These are phyloP conservation scores for Wickerhamomyces ciferrii DNA, from an alignment of 805 yeast genomes.

Conservation along the genomic window DNA sequence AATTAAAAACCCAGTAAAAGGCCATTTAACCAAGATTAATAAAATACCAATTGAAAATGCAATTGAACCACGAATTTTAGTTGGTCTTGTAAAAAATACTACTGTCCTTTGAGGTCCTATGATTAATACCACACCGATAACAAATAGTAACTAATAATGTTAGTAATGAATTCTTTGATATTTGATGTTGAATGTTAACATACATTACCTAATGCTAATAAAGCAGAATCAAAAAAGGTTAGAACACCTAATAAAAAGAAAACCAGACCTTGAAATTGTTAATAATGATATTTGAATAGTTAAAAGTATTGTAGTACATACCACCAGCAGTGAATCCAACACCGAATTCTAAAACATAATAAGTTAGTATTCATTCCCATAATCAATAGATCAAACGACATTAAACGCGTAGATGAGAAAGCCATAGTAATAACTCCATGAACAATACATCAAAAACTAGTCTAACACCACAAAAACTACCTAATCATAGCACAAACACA, in stretches of 20 bases:
- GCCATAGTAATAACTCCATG: no score
- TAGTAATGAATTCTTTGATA: neutral
- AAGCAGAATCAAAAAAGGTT: conserved; percentile 82
- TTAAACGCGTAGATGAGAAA: neutral
- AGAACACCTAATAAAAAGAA: conserved; percentile 79
- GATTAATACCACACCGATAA: conserved; percentile 74
- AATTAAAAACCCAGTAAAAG: conserved; percentile 79
- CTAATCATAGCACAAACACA: conserved; percentile 22
- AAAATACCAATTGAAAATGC: conserved; percentile 74
- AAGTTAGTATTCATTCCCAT: conserved; percentile 1
- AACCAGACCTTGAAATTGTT: conserved; percentile 38
- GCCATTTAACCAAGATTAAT: conserved; percentile 66
- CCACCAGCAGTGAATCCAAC: conserved; percentile 89
- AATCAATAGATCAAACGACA: neutral
- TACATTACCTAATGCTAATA: conserved; percentile 84
- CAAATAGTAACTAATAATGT: conserved; percentile 15
- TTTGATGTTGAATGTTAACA: conserved; percentile 41
- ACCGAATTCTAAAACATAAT: conserved; percentile 59
- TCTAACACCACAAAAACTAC: neutral
- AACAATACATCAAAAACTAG: no score
- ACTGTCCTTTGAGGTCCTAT: conserved; percentile 85
- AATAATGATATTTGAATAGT: no score
- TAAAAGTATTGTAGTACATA: no score
- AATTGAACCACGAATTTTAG: conserved; percentile 79
- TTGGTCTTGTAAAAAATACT: conserved; percentile 79